Conservation (phyloP, 805 yeast species). For the Yarrowia sp. region DNA sequence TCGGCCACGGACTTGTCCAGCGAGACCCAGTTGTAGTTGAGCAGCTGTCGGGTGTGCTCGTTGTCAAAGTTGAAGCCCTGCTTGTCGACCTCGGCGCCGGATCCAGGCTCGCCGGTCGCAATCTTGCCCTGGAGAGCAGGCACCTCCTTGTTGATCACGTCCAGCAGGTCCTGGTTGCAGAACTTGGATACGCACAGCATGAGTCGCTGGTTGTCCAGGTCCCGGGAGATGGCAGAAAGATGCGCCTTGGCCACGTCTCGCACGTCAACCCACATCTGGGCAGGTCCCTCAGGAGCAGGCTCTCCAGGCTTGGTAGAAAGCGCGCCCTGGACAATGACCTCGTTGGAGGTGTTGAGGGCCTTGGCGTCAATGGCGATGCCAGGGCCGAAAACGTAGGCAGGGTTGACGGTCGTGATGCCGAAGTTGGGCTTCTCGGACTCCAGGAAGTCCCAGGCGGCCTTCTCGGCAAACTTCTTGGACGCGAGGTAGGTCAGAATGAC, state of each 20-base stretch:
- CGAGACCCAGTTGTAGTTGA: neutral
- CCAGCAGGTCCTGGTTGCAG: slow-evolving; percentile 29
- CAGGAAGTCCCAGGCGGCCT: slow-evolving; percentile 54
- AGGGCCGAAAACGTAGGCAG: slow-evolving; percentile 40
- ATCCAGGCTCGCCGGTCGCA: neutral
- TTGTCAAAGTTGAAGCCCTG: neutral
- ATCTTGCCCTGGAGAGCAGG: slow-evolving; percentile 4
- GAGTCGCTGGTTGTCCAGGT: slow-evolving; percentile 34
- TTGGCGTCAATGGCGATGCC: slow-evolving; percentile 34
- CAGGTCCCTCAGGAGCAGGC: slow-evolving; percentile 30
- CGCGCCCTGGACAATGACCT: slow-evolving; percentile 15
- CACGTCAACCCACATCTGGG: slow-evolving; percentile 46
- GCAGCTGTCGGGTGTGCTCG: neutral
- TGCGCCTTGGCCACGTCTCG: slow-evolving; percentile 64
- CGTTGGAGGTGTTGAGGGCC: slow-evolving; percentile 40
- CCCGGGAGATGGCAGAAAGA: slow-evolving; percentile 45
- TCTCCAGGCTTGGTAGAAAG: neutral
- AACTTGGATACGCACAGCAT: slow-evolving; percentile 31
- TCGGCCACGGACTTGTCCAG: slow-evolving; percentile 1
- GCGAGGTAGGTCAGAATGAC: slow-evolving; percentile 34
- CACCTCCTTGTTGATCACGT: slow-evolving; percentile 28
- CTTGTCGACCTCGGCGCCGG: neutral
- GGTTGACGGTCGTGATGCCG: slow-evolving; percentile 35
- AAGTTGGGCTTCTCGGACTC: slow-evolving; percentile 35
- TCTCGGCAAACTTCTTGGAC: slow-evolving; percentile 57